Percentiles rank a stretch among this genome's conserved stretches.
phyloP scores from a whole-genome alignment of 2,329 filamentous ascomycete genomes.

The Dactylellina sp. region DNA sequence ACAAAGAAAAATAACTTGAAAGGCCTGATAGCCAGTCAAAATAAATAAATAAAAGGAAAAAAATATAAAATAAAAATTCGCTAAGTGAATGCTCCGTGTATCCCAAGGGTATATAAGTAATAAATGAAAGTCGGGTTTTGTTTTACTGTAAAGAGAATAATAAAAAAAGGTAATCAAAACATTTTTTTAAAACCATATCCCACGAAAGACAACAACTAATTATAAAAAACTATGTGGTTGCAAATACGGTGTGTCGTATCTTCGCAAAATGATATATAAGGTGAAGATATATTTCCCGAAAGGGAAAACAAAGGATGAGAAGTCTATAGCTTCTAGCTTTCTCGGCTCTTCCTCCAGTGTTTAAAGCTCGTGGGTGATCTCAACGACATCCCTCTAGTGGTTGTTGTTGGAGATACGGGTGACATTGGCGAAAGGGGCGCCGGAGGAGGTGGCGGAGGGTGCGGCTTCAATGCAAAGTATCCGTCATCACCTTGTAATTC shows the following conservation, averaged over 20 bases:
- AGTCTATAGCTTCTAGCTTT: background rate
- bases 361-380: constrained; percentile 20
- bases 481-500: constrained; percentile 49
- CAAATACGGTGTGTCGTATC: constrained; percentile 1
- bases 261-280: constrained; percentile 30
- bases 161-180: constrained; percentile 13
- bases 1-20: constrained; percentile 22
- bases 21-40: background rate
- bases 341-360: constrained; percentile 36
- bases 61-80: constrained; percentile 28
- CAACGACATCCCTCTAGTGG: constrained; percentile 7
- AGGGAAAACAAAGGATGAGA: background rate
- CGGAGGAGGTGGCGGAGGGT: constrained; percentile 26
- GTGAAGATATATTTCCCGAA: constrained; percentile 7
- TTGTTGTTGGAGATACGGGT: constrained; percentile 23
- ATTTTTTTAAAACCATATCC: background rate
- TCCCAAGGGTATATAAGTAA: constrained; percentile 54
- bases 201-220: constrained; percentile 10
- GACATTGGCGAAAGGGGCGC: background rate
- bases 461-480: constrained; percentile 34
- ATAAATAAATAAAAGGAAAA: constrained; percentile 9
- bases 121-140: constrained; percentile 52
- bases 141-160: constrained; percentile 16
- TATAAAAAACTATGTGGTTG: constrained; percentile 16
- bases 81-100: constrained; percentile 57